phyloP scores from a whole-genome alignment of 352 stramenopile species.

The Bremia lactucae region DNA sequence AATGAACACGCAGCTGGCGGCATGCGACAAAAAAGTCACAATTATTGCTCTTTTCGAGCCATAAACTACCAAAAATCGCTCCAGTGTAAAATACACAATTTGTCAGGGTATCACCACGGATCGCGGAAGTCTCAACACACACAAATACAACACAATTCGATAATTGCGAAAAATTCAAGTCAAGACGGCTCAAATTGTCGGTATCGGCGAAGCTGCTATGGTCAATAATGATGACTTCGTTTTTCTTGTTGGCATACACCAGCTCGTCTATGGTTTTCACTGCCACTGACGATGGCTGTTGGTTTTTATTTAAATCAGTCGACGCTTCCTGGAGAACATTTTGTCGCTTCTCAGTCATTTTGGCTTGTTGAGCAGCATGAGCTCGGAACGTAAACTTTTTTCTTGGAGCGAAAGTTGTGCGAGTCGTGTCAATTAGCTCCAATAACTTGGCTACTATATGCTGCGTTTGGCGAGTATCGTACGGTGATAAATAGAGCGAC shows the following conservation, averaged over 20 bases:
- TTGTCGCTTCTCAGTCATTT: conserved; percentile 3
- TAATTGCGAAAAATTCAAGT: conserved; percentile 64
- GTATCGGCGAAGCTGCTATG: conserved; percentile 30
- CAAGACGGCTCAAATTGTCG: conserved; percentile 28
- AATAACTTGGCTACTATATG: conserved; percentile 47
- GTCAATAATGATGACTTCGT: conserved; percentile 66
- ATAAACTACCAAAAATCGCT: conserved; percentile 75
- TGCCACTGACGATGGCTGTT: background rate
- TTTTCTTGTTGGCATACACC: conserved; percentile 38
- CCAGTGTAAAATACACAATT: conserved; percentile 68
- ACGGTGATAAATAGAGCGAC: conserved; percentile 75
- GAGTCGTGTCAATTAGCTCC: conserved; percentile 56
- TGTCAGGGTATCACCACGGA: conserved; percentile 55
- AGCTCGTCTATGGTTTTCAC: conserved; percentile 31
- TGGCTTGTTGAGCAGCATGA: conserved; percentile 14
- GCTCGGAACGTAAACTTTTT: conserved; percentile 82
- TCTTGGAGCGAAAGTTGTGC: conserved; percentile 52
- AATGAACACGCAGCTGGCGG: conserved; percentile 81
- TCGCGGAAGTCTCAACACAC: conserved; percentile 54
- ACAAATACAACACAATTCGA: conserved; percentile 66
- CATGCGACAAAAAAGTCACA: conserved; percentile 79
- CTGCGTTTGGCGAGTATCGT: conserved; percentile 77
- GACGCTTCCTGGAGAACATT: background rate
- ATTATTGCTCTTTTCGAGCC: conserved; percentile 66
- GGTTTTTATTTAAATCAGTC: conserved; percentile 1